Conservation (phyloP, 805 yeast species). For the Kodamaea lidongshanica region DNA sequence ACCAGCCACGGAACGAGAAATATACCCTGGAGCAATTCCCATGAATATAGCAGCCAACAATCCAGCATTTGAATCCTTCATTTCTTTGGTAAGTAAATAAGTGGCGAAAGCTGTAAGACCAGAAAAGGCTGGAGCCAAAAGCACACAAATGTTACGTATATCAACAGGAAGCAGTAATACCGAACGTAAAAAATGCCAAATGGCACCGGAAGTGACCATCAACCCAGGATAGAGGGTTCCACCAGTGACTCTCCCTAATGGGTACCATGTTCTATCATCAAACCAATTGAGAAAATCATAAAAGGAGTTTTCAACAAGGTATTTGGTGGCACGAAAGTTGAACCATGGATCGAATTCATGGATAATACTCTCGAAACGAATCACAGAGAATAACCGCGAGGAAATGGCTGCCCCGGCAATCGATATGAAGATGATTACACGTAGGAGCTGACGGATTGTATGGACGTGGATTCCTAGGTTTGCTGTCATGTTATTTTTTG, state of each 20-base stretch:
- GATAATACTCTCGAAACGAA: constrained; percentile 90
- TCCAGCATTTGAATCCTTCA: constrained; percentile 87
- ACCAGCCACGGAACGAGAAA: constrained; percentile 97
- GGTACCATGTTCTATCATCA: constrained; percentile 98
- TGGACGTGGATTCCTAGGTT: constrained; percentile 22
- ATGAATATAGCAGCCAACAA: constrained; percentile 87
- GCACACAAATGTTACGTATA: constrained; percentile 90
- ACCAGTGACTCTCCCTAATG: constrained; percentile 97
- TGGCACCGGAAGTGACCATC: constrained; percentile 93
- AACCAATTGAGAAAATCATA: constrained; percentile 96
- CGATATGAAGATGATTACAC: constrained; percentile 61
- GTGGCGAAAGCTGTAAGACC: constrained; percentile 89
- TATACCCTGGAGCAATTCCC: constrained; percentile 98
- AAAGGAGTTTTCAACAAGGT: constrained; percentile 74
- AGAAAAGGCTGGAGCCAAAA: constrained; percentile 94
- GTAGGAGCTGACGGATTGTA: constrained; percentile 44
- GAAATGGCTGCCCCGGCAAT: constrained; percentile 90
- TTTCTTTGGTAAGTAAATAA: constrained; percentile 78
- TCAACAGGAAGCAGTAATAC: constrained; percentile 76
- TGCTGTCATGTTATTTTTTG: too few relatives aligned
- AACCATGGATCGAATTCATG: constrained; percentile 98
- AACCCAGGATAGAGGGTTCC: constrained; percentile 97
- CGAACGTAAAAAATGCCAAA: constrained; percentile 65
- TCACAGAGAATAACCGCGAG: constrained; percentile 90
- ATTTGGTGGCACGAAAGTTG: constrained; percentile 94